Evolutionary conservation across 352 stramenopile species (phyloP).

Genomic region (Pythium biforme): DNA sequence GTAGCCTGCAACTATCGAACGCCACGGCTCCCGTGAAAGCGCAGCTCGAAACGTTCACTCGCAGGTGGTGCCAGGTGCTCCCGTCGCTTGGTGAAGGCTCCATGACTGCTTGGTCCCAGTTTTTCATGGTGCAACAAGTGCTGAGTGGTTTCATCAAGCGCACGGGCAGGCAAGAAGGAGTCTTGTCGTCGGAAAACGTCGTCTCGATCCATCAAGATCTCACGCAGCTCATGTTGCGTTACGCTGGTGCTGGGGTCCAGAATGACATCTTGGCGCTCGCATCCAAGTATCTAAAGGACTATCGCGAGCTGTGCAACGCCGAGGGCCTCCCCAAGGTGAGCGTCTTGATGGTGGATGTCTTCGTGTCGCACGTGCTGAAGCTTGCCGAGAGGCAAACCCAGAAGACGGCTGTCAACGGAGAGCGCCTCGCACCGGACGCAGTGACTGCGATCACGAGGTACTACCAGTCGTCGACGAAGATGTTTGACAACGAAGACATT

Average conservation of each 20-base stretch:
- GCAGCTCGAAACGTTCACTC: slow-evolving; percentile 27
- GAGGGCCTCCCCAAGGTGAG: slow-evolving; percentile 72
- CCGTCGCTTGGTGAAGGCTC: slow-evolving; percentile 53
- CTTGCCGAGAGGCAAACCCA: slow-evolving; percentile 61
- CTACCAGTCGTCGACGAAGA: slow-evolving; percentile 70
- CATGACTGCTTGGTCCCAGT: slow-evolving; percentile 62
- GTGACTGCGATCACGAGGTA: slow-evolving; percentile 57
- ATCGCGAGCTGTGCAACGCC: slow-evolving; percentile 67
- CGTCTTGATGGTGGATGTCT: slow-evolving; percentile 77
- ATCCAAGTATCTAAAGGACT: slow-evolving; percentile 77
- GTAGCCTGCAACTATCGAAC: background rate
- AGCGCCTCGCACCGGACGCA: slow-evolving; percentile 27
- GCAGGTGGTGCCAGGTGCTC: slow-evolving; percentile 36
- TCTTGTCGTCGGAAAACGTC: slow-evolving; percentile 34
- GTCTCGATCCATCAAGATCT: slow-evolving; percentile 33
- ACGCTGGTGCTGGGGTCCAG: slow-evolving; percentile 58
- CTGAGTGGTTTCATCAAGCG: slow-evolving; percentile 35
- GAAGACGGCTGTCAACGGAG: slow-evolving; percentile 22
- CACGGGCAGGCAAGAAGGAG: slow-evolving; percentile 27
- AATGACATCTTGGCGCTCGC: slow-evolving; percentile 69
- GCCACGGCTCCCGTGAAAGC: background rate
- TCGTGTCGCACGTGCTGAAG: slow-evolving; percentile 79
- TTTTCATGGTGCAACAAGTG: slow-evolving; percentile 54
- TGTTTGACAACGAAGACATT: slow-evolving; percentile 84
- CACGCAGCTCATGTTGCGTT: slow-evolving; percentile 59